These are phyloP conservation scores for Clavispora carvajalis DNA, from an alignment of 805 yeast genomes.

Conservation along the genomic window DNA sequence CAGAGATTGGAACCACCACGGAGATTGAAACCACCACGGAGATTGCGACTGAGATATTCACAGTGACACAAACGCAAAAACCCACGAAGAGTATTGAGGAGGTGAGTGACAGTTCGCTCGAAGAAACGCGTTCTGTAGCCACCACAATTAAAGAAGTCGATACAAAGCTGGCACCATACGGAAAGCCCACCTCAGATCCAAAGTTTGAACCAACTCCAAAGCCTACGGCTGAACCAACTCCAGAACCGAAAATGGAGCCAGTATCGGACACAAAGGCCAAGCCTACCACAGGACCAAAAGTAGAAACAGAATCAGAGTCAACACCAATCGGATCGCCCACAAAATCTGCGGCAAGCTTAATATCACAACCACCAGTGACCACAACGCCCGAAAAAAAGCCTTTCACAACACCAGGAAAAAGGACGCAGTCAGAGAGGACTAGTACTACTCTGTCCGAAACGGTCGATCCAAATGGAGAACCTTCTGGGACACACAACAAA, in stretches of 20 bases:
- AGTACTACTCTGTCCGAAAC: background rate
- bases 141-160: background rate
- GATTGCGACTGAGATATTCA: background rate
- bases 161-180: background rate
- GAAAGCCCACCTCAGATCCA: background rate
- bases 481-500: background rate
- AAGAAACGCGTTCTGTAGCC: background rate
- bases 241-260: background rate
- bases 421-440: background rate
- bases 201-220: background rate
- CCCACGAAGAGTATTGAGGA: background rate
- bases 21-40: background rate
- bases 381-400: too few relatives aligned
- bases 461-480: background rate
- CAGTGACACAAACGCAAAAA: background rate
- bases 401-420: too few relatives aligned
- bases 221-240: background rate
- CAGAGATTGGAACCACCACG: background rate
- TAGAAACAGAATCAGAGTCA: too few relatives aligned
- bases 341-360: too few relatives aligned
- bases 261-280: background rate
- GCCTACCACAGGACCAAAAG: background rate
- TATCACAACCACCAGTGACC: too few relatives aligned
- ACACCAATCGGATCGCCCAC: too few relatives aligned
- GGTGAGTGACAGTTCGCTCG: background rate